phyloP scores from a whole-genome alignment of 2,329 filamentous ascomycete species.

The Fusarium stilboides region DNA sequence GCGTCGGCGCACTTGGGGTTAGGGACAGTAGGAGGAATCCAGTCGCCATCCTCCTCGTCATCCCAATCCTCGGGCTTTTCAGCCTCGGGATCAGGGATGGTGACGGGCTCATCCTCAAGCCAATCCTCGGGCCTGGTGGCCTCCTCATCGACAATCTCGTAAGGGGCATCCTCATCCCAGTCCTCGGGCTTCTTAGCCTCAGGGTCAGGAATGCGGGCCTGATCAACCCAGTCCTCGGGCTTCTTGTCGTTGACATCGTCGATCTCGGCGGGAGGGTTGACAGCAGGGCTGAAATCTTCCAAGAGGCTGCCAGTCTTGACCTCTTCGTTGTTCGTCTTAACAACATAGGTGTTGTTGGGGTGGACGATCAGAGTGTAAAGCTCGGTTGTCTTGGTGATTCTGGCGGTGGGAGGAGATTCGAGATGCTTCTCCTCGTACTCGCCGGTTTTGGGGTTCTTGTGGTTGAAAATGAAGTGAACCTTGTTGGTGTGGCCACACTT shows the following conservation, averaged over 20 bases:
- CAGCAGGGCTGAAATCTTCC: slow-evolving; percentile 92
- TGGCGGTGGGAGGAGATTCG: slow-evolving; percentile 83
- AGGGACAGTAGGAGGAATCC: slow-evolving; percentile 88
- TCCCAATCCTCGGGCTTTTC: slow-evolving; percentile 99
- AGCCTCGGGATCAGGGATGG: slow-evolving; percentile 91
- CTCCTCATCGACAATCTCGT: slow-evolving; percentile 94
- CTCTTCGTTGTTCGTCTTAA: slow-evolving; percentile 91
- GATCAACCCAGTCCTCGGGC: slow-evolving; percentile 96
- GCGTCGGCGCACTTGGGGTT: slow-evolving; percentile 97
- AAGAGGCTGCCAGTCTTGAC: slow-evolving; percentile 92
- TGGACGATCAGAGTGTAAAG: slow-evolving; percentile 98
- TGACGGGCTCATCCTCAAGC: slow-evolving; percentile 89
- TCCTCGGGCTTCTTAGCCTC: slow-evolving; percentile 97
- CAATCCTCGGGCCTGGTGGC: slow-evolving; percentile 94
- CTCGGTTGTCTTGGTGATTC: slow-evolving; percentile 91
- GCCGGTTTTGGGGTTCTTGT: slow-evolving; percentile 99
- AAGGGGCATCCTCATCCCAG: slow-evolving; percentile 99
- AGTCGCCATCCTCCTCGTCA: slow-evolving; percentile 99
- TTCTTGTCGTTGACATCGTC: slow-evolving; percentile 94
- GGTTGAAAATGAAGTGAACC: slow-evolving; percentile 98
- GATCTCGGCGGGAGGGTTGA: slow-evolving; percentile 96
- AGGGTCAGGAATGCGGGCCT: slow-evolving; percentile 90
- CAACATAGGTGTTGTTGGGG: slow-evolving; percentile 94
- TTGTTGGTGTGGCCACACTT: slow-evolving; percentile 99
- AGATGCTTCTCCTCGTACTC: slow-evolving; percentile 99